These are phyloP conservation scores for Eremomyces bilateralis DNA, from an alignment of 495 filamentous ascomycete species.

Conservation along the genomic window DNA sequence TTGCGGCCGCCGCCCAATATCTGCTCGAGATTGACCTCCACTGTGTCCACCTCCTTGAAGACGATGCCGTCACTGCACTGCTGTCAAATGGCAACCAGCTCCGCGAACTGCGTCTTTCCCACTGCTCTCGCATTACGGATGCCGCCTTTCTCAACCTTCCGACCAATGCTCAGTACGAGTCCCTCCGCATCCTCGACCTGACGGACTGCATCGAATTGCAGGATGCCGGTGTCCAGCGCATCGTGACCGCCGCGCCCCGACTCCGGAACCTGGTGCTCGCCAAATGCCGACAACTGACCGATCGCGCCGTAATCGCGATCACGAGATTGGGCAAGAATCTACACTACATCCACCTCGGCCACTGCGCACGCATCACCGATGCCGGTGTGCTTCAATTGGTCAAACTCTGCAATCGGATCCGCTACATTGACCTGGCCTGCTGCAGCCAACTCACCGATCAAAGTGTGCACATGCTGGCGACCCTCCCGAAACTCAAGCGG, in stretches of 20 bases:
- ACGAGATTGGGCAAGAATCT: slow-evolving; percentile 82
- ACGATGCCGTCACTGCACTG: slow-evolving; percentile 57
- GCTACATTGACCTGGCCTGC: slow-evolving; percentile 94
- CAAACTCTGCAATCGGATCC: slow-evolving; percentile 70
- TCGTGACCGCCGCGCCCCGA: slow-evolving; percentile 66
- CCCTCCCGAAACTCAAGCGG: slow-evolving; percentile 73
- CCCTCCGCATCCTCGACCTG: slow-evolving; percentile 80
- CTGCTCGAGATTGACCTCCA: slow-evolving; percentile 94
- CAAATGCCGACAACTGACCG: slow-evolving; percentile 84
- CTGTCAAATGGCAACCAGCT: slow-evolving; percentile 56
- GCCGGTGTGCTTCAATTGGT: slow-evolving; percentile 63
- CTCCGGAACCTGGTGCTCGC: slow-evolving; percentile 82
- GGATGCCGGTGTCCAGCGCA: slow-evolving; percentile 69
- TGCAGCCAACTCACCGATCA: slow-evolving; percentile 74
- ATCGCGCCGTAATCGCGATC: slow-evolving; percentile 69
- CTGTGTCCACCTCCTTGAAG: slow-evolving; percentile 58
- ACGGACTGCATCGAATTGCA: slow-evolving; percentile 66
- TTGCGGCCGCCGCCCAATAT: slow-evolving; percentile 70
- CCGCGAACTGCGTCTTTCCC: slow-evolving; percentile 68
- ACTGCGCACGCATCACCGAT: slow-evolving; percentile 83
- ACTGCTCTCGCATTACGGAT: slow-evolving; percentile 66
- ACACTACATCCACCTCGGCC: slow-evolving; percentile 88
- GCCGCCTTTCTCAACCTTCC: slow-evolving; percentile 70
- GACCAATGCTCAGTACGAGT: slow-evolving; percentile 44
- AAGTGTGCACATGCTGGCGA: slow-evolving; percentile 68